phyloP scores from a whole-genome alignment of 1,284 basidiomycete genomes.

The Rhodotorula sp. region DNA sequence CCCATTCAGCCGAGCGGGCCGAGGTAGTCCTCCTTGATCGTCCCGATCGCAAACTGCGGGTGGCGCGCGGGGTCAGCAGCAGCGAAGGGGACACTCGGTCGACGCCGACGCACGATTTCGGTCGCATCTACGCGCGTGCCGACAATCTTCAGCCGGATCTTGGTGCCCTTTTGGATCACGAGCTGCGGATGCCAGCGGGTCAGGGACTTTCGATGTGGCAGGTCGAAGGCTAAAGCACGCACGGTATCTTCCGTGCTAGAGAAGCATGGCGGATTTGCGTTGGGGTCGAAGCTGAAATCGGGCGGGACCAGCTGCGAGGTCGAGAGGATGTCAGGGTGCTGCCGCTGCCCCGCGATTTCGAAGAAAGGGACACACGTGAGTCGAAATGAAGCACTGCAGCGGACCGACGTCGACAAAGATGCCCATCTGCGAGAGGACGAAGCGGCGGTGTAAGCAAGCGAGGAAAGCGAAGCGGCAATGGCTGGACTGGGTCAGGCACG shows the following conservation, averaged over 20 bases:
- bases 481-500: neutral
- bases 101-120: constrained; percentile 72
- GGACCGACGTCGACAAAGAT: constrained; percentile 97
- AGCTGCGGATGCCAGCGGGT: constrained; percentile 46
- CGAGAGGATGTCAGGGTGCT: constrained; percentile 12
- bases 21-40: constrained; percentile 90
- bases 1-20: constrained; percentile 64
- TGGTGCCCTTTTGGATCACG: constrained; percentile 91
- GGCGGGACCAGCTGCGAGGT: constrained; percentile 76
- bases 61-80: neutral
- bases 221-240: constrained; percentile 26
- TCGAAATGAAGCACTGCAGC: constrained; percentile 85
- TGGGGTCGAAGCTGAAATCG: constrained; percentile 88
- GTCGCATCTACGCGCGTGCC: constrained; percentile 96
- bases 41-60: constrained; percentile 81
- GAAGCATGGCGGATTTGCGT: constrained; percentile 86
- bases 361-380: constrained; percentile 66
- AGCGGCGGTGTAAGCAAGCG: neutral
- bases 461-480: too few relatives aligned
- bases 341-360: neutral
- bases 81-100: neutral
- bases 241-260: constrained; percentile 71
- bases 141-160: constrained; percentile 91
- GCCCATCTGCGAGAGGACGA: constrained; percentile 70
- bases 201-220: neutral